Evolutionary conservation across 257 asterid genomes (phyloP), one percentile per base, ranked within the genome.

Genomic region (Anisodus tanguticus): DNA sequence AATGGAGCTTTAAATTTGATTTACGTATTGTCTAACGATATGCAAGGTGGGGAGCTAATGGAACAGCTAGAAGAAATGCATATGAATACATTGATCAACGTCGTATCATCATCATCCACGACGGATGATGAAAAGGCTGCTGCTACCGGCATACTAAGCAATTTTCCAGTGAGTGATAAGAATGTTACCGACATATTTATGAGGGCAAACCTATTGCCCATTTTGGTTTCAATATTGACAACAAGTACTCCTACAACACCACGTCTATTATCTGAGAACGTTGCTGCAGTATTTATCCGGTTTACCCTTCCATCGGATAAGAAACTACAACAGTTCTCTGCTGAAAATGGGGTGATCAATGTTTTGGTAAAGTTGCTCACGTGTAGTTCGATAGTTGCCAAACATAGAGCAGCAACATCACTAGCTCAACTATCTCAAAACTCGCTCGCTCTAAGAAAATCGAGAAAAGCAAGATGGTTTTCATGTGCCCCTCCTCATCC

Each of bases 141-240:
- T 43, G 94, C 97, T 54, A 86, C 93, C n/a, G 98, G 97, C 31
- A 87, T 96, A 81, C 90, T 96, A 35, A 87, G 93, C 88, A 93
- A 89, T 84, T 83, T 94, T 68, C 97, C 99, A 0, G 58, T 88
- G 70, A 89, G 78, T 37, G 95, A 92, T 82, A 84, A 71, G 89
- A 91, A 87, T 87, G 84, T 88, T 66, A 93, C 98, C 1, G 94
- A 92, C 3, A 79, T 90, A 71, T 91, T 93, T 83, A 92, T 86
- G 85, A 87, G 81, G 11, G 87, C 88, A 6, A 90, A 92, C 67
- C 53, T 94, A 64, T 43, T 93, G 26, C 95, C 95, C 2, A 47
- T 82, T 17, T 68, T 94, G 49, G 86, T 89, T 54, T 91, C 97
- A 2, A 59, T 86, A 2, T 53, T 86, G 59, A 89, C 83, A 16